Base-by-base conservation (phyloP, 805 yeast species). In the Lachancea waltii region DNA sequence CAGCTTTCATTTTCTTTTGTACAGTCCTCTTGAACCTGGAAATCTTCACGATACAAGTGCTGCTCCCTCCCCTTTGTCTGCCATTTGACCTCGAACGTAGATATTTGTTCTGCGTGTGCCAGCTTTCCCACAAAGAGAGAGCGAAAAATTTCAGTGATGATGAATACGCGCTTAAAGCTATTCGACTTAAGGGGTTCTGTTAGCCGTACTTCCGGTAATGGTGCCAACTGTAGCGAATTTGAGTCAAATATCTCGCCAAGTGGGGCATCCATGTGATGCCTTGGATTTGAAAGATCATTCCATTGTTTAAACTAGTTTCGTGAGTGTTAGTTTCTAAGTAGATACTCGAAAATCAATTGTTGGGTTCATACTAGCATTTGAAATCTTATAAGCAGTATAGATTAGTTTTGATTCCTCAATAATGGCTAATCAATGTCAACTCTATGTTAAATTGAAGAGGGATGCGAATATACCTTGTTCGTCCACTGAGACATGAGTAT, bases 291-390 rank as follows among this genome's bases (percentile, higher is more conserved):
- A n/a, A 51, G 46, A 13, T 69, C 73, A 39, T 58, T 56, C 69
- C 73, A 67, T 44, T 73, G 78, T 68, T 73, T 73, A 37, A 73
- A 68, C 72, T 67, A 35, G 3, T n/a, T n/a, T n/a, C 15, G 18
- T n/a, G 10, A 13, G 31, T 19, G 46, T 43, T 36, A 40, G 43
- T 43, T 16, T 9, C 20, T 13, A 11, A 9, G n/a, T n/a, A n/a
- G n/a, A n/a, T n/a, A 19, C 18, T 27, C 24, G 7, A 23, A 7
- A 23, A n/a, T n/a, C n/a, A n/a, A n/a, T n/a, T n/a, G n/a, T n/a
- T 8, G 11, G 25, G 10, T 22, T 8, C 25, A 8, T 22, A 22
- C 25, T 22, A 22, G 25, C 25, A 22, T 22, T 11, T 22, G 7
- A 8, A 22, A 22, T 22, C n/a, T n/a, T n/a, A n/a, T n/a, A n/a